Evolutionary conservation across 1,284 basidiomycete species (phyloP).

Genomic region (Irpex rosettiformis): DNA sequence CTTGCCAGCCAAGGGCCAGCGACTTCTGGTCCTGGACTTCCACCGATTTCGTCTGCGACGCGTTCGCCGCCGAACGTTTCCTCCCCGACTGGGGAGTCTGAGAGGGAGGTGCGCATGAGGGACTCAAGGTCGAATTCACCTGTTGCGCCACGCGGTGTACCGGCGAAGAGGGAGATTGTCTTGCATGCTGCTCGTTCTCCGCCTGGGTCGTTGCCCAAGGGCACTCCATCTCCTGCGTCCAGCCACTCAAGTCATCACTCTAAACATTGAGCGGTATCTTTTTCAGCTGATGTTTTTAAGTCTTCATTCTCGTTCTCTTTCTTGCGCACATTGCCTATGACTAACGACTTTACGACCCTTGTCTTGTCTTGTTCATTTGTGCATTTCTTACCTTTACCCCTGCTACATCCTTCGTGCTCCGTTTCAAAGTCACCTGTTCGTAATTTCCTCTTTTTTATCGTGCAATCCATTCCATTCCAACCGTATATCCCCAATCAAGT

Average conservation of each 20-base stretch:
- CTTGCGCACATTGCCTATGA: not conserved
- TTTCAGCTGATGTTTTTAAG: not conserved
- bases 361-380: not conserved
- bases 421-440: too few species aligned
- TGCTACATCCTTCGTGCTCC: too few species aligned
- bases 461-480: too few species aligned
- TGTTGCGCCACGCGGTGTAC: slow-evolving; percentile 30
- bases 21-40: slow-evolving; percentile 35
- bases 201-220: slow-evolving; percentile 24
- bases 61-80: slow-evolving; percentile 53
- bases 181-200: slow-evolving; percentile 45
- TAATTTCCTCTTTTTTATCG: too few species aligned
- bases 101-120: slow-evolving; percentile 37
- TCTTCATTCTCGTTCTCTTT: not conserved
- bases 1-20: slow-evolving; percentile 23
- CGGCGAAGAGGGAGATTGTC: slow-evolving; percentile 45
- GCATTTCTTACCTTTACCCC: not conserved
- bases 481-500: too few species aligned
- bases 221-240: slow-evolving; percentile 34
- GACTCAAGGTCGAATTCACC: slow-evolving; percentile 30
- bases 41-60: slow-evolving; percentile 50
- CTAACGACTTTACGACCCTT: not conserved
- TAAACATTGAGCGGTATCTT: not conserved
- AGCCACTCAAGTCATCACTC: slow-evolving; percentile 16
- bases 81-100: slow-evolving; percentile 41